Conservation (phyloP, 805 yeast genomes). For the Candida sanyiensis region DNA sequence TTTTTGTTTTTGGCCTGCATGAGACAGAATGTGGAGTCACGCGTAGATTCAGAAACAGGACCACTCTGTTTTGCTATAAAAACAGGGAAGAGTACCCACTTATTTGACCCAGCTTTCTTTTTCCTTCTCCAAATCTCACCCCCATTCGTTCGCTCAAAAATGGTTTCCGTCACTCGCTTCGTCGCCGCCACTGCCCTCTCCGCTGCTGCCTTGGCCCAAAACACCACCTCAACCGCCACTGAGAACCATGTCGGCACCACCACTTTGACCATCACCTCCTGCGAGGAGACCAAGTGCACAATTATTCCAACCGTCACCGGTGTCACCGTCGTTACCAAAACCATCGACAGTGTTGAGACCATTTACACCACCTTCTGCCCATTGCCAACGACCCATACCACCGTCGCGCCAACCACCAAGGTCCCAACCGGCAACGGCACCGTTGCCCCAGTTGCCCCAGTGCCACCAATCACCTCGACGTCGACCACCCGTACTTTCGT, state of each 20-base stretch:
- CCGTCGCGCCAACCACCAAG: background rate
- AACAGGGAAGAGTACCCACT: too few species aligned
- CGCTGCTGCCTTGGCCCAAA: background rate
- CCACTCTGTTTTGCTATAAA: too few species aligned
- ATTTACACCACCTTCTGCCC: slow-evolving; percentile 21
- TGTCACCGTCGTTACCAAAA: slow-evolving; percentile 29
- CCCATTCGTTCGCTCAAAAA: too few species aligned
- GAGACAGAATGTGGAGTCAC: too few species aligned
- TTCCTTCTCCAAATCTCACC: too few species aligned
- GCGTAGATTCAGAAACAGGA: too few species aligned
- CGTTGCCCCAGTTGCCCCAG: too few species aligned
- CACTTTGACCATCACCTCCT: slow-evolving; percentile 24
- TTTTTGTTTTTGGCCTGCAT: too few species aligned
- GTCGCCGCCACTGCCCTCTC: background rate
- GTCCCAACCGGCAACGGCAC: too few species aligned
- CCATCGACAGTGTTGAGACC: slow-evolving; percentile 28
- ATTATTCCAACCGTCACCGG: slow-evolving; percentile 24
- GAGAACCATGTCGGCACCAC: slow-evolving; percentile 7
- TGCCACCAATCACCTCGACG: too few species aligned
- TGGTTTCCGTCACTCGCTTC: background rate
- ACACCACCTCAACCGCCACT: slow-evolving; percentile 3
- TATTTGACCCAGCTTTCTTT: too few species aligned
- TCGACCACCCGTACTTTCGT: too few species aligned
- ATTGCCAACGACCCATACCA: slow-evolving; percentile 6
- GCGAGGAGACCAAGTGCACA: slow-evolving; percentile 27